Conservation (phyloP, 179 eudicot genomes). For the Patellifolia procumbens region DNA sequence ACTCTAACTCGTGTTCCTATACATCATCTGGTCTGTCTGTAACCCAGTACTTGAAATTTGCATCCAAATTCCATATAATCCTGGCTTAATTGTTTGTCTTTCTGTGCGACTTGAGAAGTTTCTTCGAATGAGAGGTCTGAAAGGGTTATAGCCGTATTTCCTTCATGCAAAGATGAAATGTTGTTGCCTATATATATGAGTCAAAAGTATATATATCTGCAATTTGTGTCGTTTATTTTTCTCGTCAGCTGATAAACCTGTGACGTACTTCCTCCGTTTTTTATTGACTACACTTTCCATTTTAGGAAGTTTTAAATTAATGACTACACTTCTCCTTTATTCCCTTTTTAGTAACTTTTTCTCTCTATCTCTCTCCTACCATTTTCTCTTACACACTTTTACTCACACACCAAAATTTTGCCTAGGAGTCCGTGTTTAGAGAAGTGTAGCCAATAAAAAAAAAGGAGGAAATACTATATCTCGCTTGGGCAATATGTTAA, state of each 20-base stretch:
- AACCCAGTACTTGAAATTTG: background rate
- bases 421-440: too few relatives aligned
- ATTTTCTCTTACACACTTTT: too few relatives aligned
- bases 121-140: background rate
- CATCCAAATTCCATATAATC: too few relatives aligned
- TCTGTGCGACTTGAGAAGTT: background rate
- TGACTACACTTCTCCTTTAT: too few relatives aligned
- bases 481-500: background rate
- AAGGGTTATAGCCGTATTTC: background rate
- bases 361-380: too few relatives aligned
- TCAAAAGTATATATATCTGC: background rate
- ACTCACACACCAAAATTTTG: too few relatives aligned
- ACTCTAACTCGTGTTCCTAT: conserved; percentile 74
- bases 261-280: background rate
- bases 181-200: background rate
- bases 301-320: too few relatives aligned
- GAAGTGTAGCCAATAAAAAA: too few relatives aligned
- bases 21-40: conserved; percentile 70
- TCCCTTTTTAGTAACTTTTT: too few relatives aligned
- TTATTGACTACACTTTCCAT: too few relatives aligned
- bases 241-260: background rate
- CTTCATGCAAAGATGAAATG: background rate
- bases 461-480: too few relatives aligned
- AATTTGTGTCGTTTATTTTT: background rate
- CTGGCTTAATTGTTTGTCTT: background rate